Conservation (phyloP, 495 filamentous ascomycete species). For the Neurospora sp. region DNA sequence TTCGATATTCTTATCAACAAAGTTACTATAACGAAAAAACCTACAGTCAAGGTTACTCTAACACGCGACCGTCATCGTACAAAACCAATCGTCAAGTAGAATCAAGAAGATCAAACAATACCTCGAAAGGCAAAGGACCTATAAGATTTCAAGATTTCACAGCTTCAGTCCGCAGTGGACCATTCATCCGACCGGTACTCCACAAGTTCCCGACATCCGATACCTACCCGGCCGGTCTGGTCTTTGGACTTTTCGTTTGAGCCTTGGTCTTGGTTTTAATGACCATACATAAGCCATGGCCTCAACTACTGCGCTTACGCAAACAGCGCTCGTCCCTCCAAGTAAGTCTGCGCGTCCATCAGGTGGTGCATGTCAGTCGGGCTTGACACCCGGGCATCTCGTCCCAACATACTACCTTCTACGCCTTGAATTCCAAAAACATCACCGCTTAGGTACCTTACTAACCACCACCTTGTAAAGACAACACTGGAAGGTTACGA, state of each 20-base stretch:
- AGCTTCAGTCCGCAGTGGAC: not conserved
- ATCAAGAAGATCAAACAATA: not conserved
- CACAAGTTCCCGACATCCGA: not conserved
- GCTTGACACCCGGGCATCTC: not conserved
- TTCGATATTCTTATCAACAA: not conserved
- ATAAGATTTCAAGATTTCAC: not conserved
- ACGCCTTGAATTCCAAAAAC: not conserved
- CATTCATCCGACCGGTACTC: not conserved
- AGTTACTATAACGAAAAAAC: not conserved
- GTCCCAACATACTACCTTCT: not conserved
- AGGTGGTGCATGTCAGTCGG: not conserved
- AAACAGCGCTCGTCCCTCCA: not conserved
- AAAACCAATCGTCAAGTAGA: not conserved
- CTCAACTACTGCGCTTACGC: not conserved
- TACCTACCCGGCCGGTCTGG: not conserved
- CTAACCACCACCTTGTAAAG: conserved; percentile 5
- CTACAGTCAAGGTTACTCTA: not conserved
- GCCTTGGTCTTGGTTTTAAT: not conserved
- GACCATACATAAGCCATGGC: not conserved
- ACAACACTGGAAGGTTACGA: conserved; percentile 46
- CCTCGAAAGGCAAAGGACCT: not conserved
- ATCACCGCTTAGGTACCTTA: not conserved
- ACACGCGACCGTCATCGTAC: not conserved
- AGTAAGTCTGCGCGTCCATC: not conserved
- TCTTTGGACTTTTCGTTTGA: not conserved